Evolutionary conservation across 495 filamentous ascomycete species (phyloP), one percentile per base, ranked within the genome.

Genomic region (Cryomyces minteri): DNA sequence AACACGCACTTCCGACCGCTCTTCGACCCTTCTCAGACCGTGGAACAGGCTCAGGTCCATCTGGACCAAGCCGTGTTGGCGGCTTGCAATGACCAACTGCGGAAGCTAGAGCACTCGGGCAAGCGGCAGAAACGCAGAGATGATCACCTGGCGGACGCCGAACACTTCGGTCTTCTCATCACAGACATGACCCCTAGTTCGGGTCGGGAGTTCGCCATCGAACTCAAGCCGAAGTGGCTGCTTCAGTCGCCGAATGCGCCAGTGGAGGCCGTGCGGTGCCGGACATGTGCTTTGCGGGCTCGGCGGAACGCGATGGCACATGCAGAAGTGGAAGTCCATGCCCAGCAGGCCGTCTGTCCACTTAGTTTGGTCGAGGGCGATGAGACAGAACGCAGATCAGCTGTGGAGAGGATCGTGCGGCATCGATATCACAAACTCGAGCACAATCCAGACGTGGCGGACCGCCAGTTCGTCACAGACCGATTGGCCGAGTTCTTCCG

Each of bases 161-260:
- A 59, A n/a, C 67, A 71, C 40, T 73, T 77, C 48, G 87, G 78
- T 0, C 67, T 88, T 41, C 62, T 95, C 0, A 68, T 95, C 33
- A 79, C 77, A 33, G 82, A 94, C 53, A 94, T 96, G 88, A 76
- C 73, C 0, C 60, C 69, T 5, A 54, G 49, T 30, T 54, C 54
- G 8, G 37, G 12, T 18, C 59, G 64, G n/a, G 44, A 47, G 33
- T 31, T 53, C 40, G 32, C 42, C 14, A 40, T 86, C 25, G 84
- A 98, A 59, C 76, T 96, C 53, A 98, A 98, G 55, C 86, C 88
- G 5, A 98, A 98, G 60, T 98, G 90, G 90, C 73, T 95, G 1
- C 57, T 69, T 5, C 88, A 88, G 51, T 90, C 84, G 0, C 84
- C 82, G 1, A 76, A 74, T 28, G 88, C 88, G 0, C 87, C 86